Percentiles rank a stretch among this genome's conserved stretches.
phyloP scores from a whole-genome alignment of 139 green algal genomes.

The Chlorella sp. region DNA sequence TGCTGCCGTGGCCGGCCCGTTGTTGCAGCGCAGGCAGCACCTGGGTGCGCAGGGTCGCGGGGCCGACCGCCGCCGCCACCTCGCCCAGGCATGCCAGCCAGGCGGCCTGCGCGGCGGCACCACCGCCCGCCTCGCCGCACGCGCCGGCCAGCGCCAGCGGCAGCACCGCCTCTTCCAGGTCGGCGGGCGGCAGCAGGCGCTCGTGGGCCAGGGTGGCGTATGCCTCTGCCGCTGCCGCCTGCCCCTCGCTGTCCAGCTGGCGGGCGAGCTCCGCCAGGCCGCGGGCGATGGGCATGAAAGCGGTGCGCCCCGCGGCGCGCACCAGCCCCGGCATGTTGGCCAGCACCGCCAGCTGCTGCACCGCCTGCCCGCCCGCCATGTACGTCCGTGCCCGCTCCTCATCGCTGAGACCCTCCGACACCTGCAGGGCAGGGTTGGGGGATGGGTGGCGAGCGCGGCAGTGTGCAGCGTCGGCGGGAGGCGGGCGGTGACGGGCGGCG shows the following conservation, averaged over 20 bases:
- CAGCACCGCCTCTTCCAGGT: conserved; percentile 20
- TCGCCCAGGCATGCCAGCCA: conserved; percentile 29
- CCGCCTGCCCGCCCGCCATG: not conserved
- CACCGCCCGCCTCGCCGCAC: not conserved
- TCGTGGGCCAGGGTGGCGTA: conserved; percentile 7
- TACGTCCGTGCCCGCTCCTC: conserved; percentile 22
- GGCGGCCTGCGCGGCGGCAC: not conserved
- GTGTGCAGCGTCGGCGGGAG: not conserved
- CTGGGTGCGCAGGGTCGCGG: not conserved
- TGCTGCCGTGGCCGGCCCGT: too few species aligned
- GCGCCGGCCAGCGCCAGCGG: conserved; percentile 14
- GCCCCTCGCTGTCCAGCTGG: conserved; percentile 16
- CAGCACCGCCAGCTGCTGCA: conserved; percentile 25
- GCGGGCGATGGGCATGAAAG: not conserved
- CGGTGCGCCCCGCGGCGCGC: conserved; percentile 13
- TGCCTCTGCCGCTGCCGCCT: not conserved
- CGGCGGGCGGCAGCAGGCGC: conserved; percentile 1
- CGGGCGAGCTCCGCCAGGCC: not conserved
- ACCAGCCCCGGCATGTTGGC: conserved; percentile 27
- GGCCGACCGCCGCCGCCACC: not conserved
- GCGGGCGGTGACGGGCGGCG: not conserved
- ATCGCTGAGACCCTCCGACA: conserved; percentile 16
- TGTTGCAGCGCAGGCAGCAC: conserved; percentile 4
- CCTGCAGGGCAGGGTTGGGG: not conserved
- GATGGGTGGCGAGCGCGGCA: too few species aligned